phyloP scores from a whole-genome alignment of 495 filamentous ascomycete species.

The Lentithecium fluviatile region DNA sequence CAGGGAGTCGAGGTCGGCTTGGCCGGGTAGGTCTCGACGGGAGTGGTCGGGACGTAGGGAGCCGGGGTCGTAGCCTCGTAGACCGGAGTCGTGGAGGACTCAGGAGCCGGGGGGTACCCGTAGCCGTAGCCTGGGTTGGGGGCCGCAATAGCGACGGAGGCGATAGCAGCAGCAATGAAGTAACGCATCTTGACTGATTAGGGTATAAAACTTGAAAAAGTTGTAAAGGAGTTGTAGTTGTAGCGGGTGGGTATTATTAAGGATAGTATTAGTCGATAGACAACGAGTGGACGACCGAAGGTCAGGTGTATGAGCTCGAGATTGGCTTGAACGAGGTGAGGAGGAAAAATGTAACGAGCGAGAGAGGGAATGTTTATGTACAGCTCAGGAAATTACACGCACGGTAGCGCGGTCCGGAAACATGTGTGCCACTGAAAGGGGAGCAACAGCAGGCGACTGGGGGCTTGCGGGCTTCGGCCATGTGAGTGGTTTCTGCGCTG shows the following conservation, averaged over 20 bases:
- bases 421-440: constrained; percentile 25
- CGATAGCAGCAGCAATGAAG: constrained; percentile 22
- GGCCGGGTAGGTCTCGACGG: not conserved
- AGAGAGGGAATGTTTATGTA: constrained; percentile 21
- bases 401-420: constrained; percentile 33
- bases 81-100: constrained; percentile 1
- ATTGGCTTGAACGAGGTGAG: constrained; percentile 27
- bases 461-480: constrained; percentile 6
- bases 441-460: constrained; percentile 10
- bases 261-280: constrained; percentile 27
- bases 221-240: not conserved
- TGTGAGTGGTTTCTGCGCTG: constrained; percentile 12
- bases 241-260: constrained; percentile 20
- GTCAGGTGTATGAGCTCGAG: constrained; percentile 30
- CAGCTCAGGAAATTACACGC: constrained; percentile 26
- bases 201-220: constrained; percentile 16
- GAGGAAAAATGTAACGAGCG: constrained; percentile 3
- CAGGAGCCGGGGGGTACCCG: constrained; percentile 8
- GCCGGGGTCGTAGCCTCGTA: constrained; percentile 17
- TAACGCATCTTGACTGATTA: constrained; percentile 35
- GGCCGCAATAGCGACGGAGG: constrained; percentile 23
- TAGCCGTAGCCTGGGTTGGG: constrained; percentile 15
- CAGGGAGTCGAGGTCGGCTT: not conserved
- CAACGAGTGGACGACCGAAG: constrained; percentile 38
- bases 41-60: not conserved